phyloP scores from a whole-genome alignment of 2,329 filamentous ascomycete species.

The Penicillium sp. region DNA sequence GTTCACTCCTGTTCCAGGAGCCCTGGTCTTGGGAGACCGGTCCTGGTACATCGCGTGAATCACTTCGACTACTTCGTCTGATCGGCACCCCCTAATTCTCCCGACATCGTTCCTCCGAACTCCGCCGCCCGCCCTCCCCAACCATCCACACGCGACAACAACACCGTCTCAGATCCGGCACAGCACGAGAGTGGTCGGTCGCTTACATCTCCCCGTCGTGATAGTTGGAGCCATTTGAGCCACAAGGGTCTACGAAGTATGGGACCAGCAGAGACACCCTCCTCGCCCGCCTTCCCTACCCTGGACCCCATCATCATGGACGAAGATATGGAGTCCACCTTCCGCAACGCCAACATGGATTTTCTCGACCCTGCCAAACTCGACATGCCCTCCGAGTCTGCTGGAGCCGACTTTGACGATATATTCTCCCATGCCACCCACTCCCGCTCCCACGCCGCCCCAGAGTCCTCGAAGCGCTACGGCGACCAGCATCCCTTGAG shows the following conservation, averaged over 20 bases:
- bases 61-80: background rate
- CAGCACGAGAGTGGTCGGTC: conserved; percentile 13
- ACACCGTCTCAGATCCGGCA: conserved; percentile 1
- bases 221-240: background rate
- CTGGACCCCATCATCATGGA: conserved; percentile 47
- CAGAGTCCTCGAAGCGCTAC: conserved; percentile 34
- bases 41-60: conserved; percentile 21
- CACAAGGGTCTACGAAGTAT: conserved; percentile 32
- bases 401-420: conserved; percentile 47
- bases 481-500: conserved; percentile 38
- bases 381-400: conserved; percentile 39
- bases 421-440: conserved; percentile 41
- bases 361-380: conserved; percentile 44
- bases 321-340: conserved; percentile 46
- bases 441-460: conserved; percentile 31
- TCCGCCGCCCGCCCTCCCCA: conserved; percentile 8
- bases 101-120: background rate
- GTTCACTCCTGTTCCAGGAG: conserved; percentile 15
- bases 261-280: conserved; percentile 37
- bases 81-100: background rate
- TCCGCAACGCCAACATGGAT: conserved; percentile 46
- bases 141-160: conserved; percentile 17
- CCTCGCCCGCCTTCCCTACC: conserved; percentile 41
- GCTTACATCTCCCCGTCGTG: conserved; percentile 10
- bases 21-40: conserved; percentile 26